Conservation (phyloP, 768 basidiomycete genomes). For the Lactarius sp. region DNA sequence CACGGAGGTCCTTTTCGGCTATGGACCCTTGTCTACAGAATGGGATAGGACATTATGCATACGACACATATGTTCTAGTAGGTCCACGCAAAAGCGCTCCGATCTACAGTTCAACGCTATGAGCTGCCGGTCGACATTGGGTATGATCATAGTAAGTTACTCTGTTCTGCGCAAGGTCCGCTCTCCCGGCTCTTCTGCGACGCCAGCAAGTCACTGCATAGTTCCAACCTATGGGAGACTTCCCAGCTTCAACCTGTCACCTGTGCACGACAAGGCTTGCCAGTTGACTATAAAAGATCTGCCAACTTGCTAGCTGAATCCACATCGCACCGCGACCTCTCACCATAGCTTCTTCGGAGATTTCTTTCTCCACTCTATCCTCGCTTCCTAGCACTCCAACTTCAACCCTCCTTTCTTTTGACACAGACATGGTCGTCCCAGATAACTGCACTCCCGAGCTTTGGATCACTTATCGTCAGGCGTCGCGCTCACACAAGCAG, state of each 20-base stretch:
- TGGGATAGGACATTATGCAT: not conserved
- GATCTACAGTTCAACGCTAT: not conserved
- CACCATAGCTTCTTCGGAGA: not conserved
- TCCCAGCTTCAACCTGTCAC: not conserved
- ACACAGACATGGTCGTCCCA: constrained; percentile 1
- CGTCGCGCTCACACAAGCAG: constrained; percentile 40
- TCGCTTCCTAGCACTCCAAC: not conserved
- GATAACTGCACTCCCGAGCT: constrained; percentile 33
- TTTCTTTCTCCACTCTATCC: not conserved
- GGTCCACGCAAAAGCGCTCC: not conserved
- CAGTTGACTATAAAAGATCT: not conserved
- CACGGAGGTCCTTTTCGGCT: not conserved
- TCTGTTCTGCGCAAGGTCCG: too few species aligned
- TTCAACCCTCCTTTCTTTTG: not conserved
- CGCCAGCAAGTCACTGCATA: too few species aligned
- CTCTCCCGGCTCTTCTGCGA: too few species aligned
- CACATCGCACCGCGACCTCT: not conserved
- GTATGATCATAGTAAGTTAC: too few species aligned
- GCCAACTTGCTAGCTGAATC: not conserved
- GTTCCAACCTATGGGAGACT: not conserved
- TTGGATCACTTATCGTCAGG: constrained; percentile 46
- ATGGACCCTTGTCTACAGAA: not conserved
- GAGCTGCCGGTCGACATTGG: not conserved
- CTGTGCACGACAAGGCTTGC: not conserved
- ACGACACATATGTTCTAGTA: not conserved